Percentiles rank a stretch among this genome's conserved stretches.
Conservation (phyloP, 805 yeast species). For the Candida sphagnicola region DNA sequence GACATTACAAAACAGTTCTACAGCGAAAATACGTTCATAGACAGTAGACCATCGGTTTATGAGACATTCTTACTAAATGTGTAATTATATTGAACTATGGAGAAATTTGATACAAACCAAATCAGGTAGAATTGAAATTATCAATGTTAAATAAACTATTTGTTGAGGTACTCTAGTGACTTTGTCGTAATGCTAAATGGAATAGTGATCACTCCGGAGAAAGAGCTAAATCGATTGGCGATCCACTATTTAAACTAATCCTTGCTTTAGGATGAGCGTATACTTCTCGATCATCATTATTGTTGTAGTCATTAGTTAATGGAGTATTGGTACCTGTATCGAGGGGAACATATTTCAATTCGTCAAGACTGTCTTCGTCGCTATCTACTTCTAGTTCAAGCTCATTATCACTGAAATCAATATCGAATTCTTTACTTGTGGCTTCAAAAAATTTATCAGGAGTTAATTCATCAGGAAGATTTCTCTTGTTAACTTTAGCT, state of each 20-base stretch:
- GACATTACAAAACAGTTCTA: too few relatives aligned
- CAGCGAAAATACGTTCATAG: too few relatives aligned
- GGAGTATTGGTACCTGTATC: conserved; percentile 31
- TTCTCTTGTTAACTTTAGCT: background rate
- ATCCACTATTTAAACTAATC: conserved; percentile 12
- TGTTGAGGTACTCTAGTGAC: too few relatives aligned
- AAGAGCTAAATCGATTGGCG: background rate
- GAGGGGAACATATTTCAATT: conserved; percentile 25
- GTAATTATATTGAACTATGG: too few relatives aligned
- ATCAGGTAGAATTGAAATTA: too few relatives aligned
- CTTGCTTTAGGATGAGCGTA: conserved; percentile 43
- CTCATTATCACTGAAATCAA: conserved; percentile 27
- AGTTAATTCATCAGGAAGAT: conserved; percentile 3
- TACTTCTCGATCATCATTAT: conserved; percentile 34
- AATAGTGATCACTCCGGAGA: background rate
- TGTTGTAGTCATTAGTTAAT: conserved; percentile 14
- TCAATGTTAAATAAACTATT: too few relatives aligned
- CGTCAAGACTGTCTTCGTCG: conserved; percentile 19
- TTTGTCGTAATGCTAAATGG: too few relatives aligned
- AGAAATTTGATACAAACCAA: too few relatives aligned
- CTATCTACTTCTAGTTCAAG: conserved; percentile 1
- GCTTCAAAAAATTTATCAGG: background rate
- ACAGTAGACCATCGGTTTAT: too few relatives aligned
- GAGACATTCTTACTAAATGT: too few relatives aligned
- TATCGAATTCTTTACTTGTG: conserved; percentile 21